Base-by-base conservation (phyloP, 2,329 filamentous ascomycete genomes). In the Penicillium sp. region DNA sequence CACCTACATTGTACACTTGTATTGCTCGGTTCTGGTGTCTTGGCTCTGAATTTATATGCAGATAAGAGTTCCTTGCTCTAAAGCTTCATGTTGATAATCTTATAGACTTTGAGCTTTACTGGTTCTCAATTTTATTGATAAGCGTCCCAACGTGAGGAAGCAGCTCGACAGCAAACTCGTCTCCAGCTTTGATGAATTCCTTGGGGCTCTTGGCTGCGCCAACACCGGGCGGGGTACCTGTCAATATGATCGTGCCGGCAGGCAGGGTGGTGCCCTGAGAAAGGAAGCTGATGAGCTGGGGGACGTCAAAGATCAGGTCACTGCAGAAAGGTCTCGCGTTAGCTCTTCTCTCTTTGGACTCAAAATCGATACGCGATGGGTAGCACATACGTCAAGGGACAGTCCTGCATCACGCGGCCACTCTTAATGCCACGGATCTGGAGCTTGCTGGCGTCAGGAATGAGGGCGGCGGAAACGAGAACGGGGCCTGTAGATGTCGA, bases 291-390 rank as follows among this genome's bases (percentile, higher is more conserved):
- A 80, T 62, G 34, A 72, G 70, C 53, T 77, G 69, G 1, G 78
- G 72, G 10, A 85, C 75, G 19, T 68, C 75, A 63, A 83, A 84
- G 53, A 84, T 82, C 23, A 84, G 69, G 35, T 84, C 80, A 29
- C 79, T 82, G 57, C 51, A 16, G 8, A 13, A 1, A 9, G 10
- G n/a, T 0, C 27, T 0, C 27, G 38, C 1, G 32, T 65, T 56
- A 66, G 57, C 29, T 32, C 13, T 39, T 30, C 23, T 14, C 19
- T 46, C 14, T 6, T 11, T 14, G 11, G 32, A 27, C 8, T 13
- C 14, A 26, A 26, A 27, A 26, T 9, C 8, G 7, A 30, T 34
- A 11, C 13, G 8, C n/a, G 3, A 34, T 14, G 42, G 23, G 7
- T 39, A 16, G n/a, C 47, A 63, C 68, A 19, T 69, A 78, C 74